A percentile compares a stretch with the other conserved stretches of the same genome.
Conservation (phyloP, 352 stramenopile species). For the Globisporangium spiculum region DNA sequence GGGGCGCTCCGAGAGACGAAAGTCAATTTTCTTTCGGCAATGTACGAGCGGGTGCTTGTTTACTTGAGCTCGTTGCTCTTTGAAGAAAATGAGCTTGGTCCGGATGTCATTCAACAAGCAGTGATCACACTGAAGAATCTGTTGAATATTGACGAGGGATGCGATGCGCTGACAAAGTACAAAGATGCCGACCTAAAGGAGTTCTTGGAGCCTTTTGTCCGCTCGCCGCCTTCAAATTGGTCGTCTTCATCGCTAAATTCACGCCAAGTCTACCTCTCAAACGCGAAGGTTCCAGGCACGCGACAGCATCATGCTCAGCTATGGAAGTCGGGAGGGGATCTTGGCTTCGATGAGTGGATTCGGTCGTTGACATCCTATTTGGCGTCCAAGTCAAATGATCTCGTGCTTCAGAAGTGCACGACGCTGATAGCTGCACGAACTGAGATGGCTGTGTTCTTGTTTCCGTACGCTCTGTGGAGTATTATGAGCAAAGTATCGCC, state of each 20-base stretch:
- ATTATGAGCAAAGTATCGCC: conserved; percentile 18
- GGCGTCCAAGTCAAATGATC: conserved; percentile 33
- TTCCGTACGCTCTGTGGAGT: conserved; percentile 61
- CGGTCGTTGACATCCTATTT: conserved; percentile 46
- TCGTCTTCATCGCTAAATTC: conserved; percentile 24
- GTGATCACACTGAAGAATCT: conserved; percentile 51
- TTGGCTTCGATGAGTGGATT: conserved; percentile 62
- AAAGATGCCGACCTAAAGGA: conserved; percentile 64
- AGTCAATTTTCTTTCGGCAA: conserved; percentile 36
- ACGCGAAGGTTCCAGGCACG: conserved; percentile 12
- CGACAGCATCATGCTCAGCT: conserved; percentile 25
- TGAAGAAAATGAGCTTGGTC: conserved; percentile 29
- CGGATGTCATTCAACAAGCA: conserved; percentile 40
- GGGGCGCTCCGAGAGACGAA: conserved; percentile 51
- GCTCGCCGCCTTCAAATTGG: conserved; percentile 53
- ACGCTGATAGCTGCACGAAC: conserved; percentile 34
- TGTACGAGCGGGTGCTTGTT: conserved; percentile 62
- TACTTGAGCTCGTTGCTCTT: conserved; percentile 72
- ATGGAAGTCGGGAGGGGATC: conserved; percentile 35
- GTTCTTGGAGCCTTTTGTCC: conserved; percentile 54
- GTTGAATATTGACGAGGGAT: conserved; percentile 38
- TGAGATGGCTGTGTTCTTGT: conserved; percentile 74
- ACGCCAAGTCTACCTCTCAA: neutral
- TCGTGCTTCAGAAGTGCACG: conserved; percentile 48
- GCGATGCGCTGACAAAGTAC: conserved; percentile 31